A percentile compares a stretch with the other conserved stretches of the same genome.
These are phyloP conservation scores for Jamesozyma jinghongensis DNA, from an alignment of 805 yeast species.

Conservation along the genomic window DNA sequence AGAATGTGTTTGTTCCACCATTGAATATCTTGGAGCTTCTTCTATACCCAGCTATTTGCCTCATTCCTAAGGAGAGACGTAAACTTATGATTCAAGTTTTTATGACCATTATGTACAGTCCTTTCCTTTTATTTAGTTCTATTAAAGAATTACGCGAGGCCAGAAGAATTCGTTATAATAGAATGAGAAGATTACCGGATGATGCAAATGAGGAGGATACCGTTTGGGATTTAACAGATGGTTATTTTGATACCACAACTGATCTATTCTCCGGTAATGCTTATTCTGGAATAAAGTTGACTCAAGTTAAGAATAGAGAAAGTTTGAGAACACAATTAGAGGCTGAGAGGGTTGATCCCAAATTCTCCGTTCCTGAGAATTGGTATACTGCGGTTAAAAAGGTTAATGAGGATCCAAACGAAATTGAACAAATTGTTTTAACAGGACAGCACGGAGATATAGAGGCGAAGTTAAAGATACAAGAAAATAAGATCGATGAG, in stretches of 20 bases:
- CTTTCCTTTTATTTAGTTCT: slow-evolving; percentile 53
- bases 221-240: slow-evolving; percentile 80
- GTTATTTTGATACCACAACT: slow-evolving; percentile 39
- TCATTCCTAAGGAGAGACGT: slow-evolving; percentile 28
- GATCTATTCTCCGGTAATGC: slow-evolving; percentile 8
- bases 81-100: slow-evolving; percentile 40
- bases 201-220: slow-evolving; percentile 72
- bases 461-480: slow-evolving; percentile 1
- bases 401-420: background rate
- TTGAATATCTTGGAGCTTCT: slow-evolving; percentile 62
- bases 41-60: slow-evolving; percentile 37
- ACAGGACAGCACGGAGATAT: background rate
- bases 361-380: slow-evolving; percentile 43
- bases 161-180: slow-evolving; percentile 59
- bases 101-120: slow-evolving; percentile 61
- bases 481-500: slow-evolving; percentile 3
- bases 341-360: slow-evolving; percentile 64
- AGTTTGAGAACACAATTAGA: slow-evolving; percentile 41
- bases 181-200: slow-evolving; percentile 54
- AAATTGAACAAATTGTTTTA: too few species aligned
- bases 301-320: slow-evolving; percentile 28
- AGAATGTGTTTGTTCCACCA: slow-evolving; percentile 78
- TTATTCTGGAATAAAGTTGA: slow-evolving; percentile 23
- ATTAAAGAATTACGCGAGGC: slow-evolving; percentile 59
- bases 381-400: slow-evolving; percentile 46